phyloP scores from a whole-genome alignment of 352 stramenopile species.

The Globisporangium megalacanthum region DNA sequence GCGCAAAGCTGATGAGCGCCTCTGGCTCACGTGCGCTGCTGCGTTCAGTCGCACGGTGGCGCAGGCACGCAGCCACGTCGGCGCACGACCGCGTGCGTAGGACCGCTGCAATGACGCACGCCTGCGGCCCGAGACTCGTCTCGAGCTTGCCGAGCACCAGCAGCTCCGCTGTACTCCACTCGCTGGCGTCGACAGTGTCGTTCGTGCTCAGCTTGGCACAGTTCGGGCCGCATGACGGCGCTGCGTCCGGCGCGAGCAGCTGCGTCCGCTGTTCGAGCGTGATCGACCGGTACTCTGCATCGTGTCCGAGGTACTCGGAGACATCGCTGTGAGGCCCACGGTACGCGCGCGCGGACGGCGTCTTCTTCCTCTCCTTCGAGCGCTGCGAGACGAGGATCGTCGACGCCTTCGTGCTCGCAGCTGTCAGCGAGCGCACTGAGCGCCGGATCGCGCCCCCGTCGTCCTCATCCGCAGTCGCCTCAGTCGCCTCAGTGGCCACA shows the following conservation, averaged over 20 bases:
- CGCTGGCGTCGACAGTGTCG: not conserved
- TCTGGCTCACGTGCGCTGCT: too few relatives aligned
- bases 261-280: constrained; percentile 22
- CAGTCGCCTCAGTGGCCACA: constrained; percentile 2
- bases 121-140: constrained; percentile 24
- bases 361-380: constrained; percentile 26
- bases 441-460: constrained; percentile 18
- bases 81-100: constrained; percentile 38
- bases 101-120: constrained; percentile 38
- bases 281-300: constrained; percentile 36
- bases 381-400: constrained; percentile 25
- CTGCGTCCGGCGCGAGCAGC: constrained; percentile 18
- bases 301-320: constrained; percentile 57
- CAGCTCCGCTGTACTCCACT: constrained; percentile 38
- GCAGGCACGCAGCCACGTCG: constrained; percentile 25
- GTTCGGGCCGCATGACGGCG: constrained; percentile 18
- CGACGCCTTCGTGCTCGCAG: constrained; percentile 50
- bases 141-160: constrained; percentile 37
- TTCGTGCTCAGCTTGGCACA: constrained; percentile 18
- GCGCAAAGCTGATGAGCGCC: constrained; percentile 2
- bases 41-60: not conserved
- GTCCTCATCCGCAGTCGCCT: constrained; percentile 9
- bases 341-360: constrained; percentile 20
- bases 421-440: constrained; percentile 41
- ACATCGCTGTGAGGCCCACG: constrained; percentile 23